Base-by-base conservation (phyloP, 441 rosid species). In the Rhodomyrtus psidioides region DNA sequence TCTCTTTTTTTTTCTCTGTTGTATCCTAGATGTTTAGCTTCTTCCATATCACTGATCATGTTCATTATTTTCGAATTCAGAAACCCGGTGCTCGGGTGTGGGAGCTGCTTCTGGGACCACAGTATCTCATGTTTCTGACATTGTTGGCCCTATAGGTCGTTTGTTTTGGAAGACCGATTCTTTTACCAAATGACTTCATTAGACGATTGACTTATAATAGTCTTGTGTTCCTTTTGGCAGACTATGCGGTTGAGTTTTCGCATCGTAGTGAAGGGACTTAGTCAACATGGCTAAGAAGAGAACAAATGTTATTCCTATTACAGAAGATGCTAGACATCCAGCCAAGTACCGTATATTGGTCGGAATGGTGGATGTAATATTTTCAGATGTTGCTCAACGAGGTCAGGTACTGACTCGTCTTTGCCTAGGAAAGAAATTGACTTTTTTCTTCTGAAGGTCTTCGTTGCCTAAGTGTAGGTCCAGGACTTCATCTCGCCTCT, bases 371-470 rank as follows among this genome's bases (percentile, higher is more conserved):
- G 98, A 97, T 93, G 98, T 96, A 2, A 94, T 94, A 58, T 96
- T 95, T 89, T 93, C 98, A 62, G 99, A 97, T 93, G 98, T 96
- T 94, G 98, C 98, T 53, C 99, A 97, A 84, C 99, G 98, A 0
- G 98, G 95, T 90, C 95, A 96, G 98, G 99, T 96, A 76, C 58
- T 12, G 6, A 21, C 54, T 56, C 2, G 4, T 82, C n/a, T 16
- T 55, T 70, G 44, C 46, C 14, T 65, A 34, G 1, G 46, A 65
- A 57, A 65, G 76, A 65, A 65, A 65, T 21, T 65, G 76, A 65
- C 4, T 1, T 0, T 34, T 9, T 34, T 65, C 26, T 34, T 65
- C 4, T 34, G 76, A 65, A 34, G 76, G 14, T 65, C 46, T 65
- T 65, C 76, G 14, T 17, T 39, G 14, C 76, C 46, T 9, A 65